Conservation (phyloP, 495 filamentous ascomycete genomes). For the Xylaria cubensis region DNA sequence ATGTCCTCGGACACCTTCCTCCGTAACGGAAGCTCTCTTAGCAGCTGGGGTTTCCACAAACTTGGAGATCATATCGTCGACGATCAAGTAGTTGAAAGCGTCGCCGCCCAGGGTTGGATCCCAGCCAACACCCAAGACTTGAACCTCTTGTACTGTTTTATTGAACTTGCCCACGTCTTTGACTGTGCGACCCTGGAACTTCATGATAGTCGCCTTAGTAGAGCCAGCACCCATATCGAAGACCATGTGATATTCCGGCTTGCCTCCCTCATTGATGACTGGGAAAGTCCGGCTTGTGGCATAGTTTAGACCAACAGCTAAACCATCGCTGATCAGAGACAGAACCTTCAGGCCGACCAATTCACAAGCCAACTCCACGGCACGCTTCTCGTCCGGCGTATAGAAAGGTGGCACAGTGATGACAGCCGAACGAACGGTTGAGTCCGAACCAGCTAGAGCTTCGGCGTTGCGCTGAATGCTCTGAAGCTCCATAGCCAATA, state of each 20-base stretch:
- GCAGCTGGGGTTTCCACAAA: constrained; percentile 74
- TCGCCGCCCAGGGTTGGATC: constrained; percentile 91
- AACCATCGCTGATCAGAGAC: constrained; percentile 83
- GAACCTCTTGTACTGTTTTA: constrained; percentile 94
- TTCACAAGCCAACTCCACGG: constrained; percentile 79
- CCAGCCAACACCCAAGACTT: constrained; percentile 85
- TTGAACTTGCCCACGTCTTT: constrained; percentile 95
- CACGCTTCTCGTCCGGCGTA: constrained; percentile 85
- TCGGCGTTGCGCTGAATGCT: constrained; percentile 88
- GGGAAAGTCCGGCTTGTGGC: constrained; percentile 90
- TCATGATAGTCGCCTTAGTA: constrained; percentile 92
- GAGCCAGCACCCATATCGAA: constrained; percentile 99
- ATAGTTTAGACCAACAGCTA: constrained; percentile 94
- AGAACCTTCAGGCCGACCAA: constrained; percentile 87
- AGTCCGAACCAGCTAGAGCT: constrained; percentile 78
- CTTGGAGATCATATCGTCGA: constrained; percentile 83
- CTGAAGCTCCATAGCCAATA: constrained; percentile 95
- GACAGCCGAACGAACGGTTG: constrained; percentile 76
- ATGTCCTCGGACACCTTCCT: constrained; percentile 68
- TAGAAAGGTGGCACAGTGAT: constrained; percentile 94
- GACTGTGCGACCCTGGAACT: constrained; percentile 85
- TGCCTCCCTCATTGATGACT: constrained; percentile 78
- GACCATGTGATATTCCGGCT: constrained; percentile 90
- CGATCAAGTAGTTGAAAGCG: constrained; percentile 81
- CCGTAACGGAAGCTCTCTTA: constrained; percentile 68